phyloP scores from a whole-genome alignment of 495 filamentous ascomycete genomes.

The Chaetomium tenue region DNA sequence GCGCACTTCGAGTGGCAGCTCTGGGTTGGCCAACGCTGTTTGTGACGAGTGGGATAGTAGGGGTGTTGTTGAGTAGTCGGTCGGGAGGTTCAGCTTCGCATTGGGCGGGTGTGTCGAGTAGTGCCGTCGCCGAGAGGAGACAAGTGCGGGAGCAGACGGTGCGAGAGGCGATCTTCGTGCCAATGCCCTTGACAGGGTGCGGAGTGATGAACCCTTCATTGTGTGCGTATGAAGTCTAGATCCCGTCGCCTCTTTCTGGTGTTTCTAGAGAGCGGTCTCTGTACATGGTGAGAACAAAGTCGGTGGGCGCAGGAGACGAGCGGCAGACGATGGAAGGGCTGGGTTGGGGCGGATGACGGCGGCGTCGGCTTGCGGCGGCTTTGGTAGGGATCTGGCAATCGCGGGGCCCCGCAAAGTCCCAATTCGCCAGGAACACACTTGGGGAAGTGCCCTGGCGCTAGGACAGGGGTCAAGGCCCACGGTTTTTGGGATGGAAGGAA shows the following conservation, averaged over 20 bases:
- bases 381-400: conserved; percentile 22
- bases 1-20: conserved; percentile 62
- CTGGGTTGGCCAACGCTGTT: conserved; percentile 63
- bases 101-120: conserved; percentile 54
- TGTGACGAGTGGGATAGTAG: conserved; percentile 75
- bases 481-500: neutral
- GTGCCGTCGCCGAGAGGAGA: conserved; percentile 1
- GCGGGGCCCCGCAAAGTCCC: conserved; percentile 16
- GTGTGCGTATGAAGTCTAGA: conserved; percentile 10
- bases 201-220: conserved; percentile 28
- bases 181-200: conserved; percentile 24
- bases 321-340: neutral
- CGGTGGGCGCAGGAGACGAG: neutral
- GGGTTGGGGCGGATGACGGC: conserved; percentile 16
- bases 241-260: neutral
- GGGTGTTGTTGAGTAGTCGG: conserved; percentile 81
- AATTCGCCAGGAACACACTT: conserved; percentile 1
- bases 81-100: conserved; percentile 73
- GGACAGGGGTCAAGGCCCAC: conserved; percentile 2
- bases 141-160: neutral
- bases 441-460: neutral
- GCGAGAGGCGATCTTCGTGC: conserved; percentile 11
- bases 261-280: neutral
- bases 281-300: conserved; percentile 11
- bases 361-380: conserved; percentile 36